Percentiles rank a stretch among this genome's conserved stretches.
phyloP scores from a whole-genome alignment of 179 eudicot species.

The Actinidia arguta region DNA sequence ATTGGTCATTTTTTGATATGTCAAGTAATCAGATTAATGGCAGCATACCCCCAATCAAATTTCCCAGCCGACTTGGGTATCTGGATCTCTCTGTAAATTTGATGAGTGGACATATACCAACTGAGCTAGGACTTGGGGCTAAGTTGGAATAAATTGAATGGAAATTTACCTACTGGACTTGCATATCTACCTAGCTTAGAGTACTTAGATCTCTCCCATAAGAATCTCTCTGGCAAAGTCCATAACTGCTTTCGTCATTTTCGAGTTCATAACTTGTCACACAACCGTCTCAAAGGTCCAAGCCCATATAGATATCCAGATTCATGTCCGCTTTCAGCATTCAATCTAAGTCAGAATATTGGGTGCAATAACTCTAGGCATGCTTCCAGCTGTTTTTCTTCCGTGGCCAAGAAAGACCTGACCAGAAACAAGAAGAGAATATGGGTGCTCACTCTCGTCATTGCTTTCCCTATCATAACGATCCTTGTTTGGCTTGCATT shows the following conservation, averaged over 20 bases:
- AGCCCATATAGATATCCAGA: not conserved
- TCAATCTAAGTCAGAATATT: too few species aligned
- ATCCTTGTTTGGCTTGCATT: not conserved
- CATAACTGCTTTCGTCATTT: too few species aligned
- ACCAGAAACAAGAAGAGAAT: not conserved
- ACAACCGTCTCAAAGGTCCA: too few species aligned
- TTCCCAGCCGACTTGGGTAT: not conserved
- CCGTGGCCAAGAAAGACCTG: not conserved
- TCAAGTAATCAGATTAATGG: not conserved
- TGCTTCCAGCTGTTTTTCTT: not conserved
- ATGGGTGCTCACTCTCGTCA: not conserved
- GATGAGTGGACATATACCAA: not conserved
- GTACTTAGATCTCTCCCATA: not conserved
- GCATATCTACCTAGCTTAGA: not conserved
- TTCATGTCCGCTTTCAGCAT: not conserved
- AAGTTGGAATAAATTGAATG: not conserved
- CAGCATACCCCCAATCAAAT: not conserved
- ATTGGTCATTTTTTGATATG: not conserved
- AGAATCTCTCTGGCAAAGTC: not conserved
- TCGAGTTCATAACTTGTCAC: too few species aligned
- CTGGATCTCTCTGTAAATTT: not conserved
- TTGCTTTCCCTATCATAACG: not conserved
- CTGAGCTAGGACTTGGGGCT: not conserved
- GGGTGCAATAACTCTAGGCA: too few species aligned
- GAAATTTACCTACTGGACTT: not conserved